These are phyloP conservation scores for Huntiella bhutanensis DNA, from an alignment of 2,329 filamentous ascomycete genomes.

Conservation along the genomic window DNA sequence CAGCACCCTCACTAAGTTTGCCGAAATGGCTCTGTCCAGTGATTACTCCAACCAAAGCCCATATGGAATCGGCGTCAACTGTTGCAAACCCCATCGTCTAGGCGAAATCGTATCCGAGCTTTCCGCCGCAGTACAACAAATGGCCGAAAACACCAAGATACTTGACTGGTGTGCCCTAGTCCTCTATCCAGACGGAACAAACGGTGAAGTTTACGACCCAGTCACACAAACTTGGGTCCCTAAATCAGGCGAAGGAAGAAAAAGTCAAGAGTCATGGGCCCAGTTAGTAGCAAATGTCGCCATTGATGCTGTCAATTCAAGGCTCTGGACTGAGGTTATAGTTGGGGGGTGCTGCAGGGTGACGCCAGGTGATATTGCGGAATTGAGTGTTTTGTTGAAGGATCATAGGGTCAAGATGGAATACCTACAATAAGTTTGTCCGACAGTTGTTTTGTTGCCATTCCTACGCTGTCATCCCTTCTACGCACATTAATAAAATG, in stretches of 20 bases:
- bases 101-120: constrained; percentile 34
- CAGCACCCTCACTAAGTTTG: constrained; percentile 20
- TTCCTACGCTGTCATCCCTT: too few species aligned
- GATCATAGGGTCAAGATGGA: background rate
- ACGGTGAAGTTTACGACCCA: constrained; percentile 48
- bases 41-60: constrained; percentile 20
- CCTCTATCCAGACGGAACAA: constrained; percentile 50
- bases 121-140: constrained; percentile 26
- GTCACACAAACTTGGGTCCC: constrained; percentile 39
- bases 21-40: constrained; percentile 21
- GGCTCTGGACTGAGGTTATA: constrained; percentile 26
- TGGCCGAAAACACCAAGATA: constrained; percentile 20
- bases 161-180: constrained; percentile 33
- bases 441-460: too few species aligned
- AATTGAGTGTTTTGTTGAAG: background rate
- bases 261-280: constrained; percentile 25
- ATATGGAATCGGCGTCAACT: constrained; percentile 50
- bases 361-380: constrained; percentile 18
- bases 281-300: constrained; percentile 25
- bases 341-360: constrained; percentile 37
- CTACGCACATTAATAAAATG: too few species aligned
- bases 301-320: constrained; percentile 18
- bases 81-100: constrained; percentile 46
- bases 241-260: constrained; percentile 15
- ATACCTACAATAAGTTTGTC: too few species aligned